Percentiles rank a stretch among this genome's conserved stretches.
phyloP scores from a whole-genome alignment of 2,329 filamentous ascomycete genomes.

The Trichoderma sp. region DNA sequence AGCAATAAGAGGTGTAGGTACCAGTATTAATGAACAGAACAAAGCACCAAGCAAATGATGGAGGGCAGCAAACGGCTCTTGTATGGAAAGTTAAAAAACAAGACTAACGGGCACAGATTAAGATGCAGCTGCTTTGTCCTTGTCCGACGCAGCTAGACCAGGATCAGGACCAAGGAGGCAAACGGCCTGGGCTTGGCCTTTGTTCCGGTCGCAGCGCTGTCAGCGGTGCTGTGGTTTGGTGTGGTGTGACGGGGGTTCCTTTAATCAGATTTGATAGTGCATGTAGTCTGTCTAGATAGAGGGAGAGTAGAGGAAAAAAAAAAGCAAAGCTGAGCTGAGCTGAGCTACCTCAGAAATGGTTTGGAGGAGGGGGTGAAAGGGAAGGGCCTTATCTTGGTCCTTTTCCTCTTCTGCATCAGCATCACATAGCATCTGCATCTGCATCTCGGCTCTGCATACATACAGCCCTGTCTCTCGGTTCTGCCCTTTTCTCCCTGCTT shows the following conservation, averaged over 20 bases:
- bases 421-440: neutral
- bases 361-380: neutral
- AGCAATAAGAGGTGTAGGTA: neutral
- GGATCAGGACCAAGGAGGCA: neutral
- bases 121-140: neutral
- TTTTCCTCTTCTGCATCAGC: neutral
- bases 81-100: neutral
- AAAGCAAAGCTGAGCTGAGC: neutral
- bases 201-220: conserved; percentile 2
- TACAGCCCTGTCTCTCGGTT: neutral
- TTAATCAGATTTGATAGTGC: neutral
- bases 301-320: neutral
- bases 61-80: neutral
- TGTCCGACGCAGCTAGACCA: neutral
- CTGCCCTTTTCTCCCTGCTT: neutral
- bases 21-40: neutral
- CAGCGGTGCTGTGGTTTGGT: conserved; percentile 4
- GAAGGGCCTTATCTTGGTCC: neutral
- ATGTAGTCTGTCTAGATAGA: neutral
- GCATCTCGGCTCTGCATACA: neutral
- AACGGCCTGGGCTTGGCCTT: neutral
- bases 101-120: neutral
- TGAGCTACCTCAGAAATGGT: neutral
- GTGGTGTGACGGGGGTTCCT: conserved; percentile 5
- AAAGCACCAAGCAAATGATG: neutral